Percentiles rank a stretch among this genome's conserved stretches.
phyloP scores from a whole-genome alignment of 352 stramenopile genomes.

The Achlya hypogyna region DNA sequence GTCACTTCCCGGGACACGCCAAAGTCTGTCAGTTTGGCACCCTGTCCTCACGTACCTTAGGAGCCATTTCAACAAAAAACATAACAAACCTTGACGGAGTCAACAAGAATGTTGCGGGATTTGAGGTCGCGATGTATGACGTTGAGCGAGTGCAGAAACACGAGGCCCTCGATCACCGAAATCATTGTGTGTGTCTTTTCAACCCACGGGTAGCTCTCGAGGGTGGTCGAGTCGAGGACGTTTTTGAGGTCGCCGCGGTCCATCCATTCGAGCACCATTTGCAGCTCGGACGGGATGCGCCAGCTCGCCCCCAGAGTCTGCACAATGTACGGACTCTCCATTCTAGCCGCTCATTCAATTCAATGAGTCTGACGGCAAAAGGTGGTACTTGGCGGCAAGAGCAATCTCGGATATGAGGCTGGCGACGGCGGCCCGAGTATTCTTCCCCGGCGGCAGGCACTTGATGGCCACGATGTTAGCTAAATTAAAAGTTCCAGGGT shows the following conservation, averaged over 20 bases:
- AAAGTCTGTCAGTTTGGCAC: conserved; percentile 5
- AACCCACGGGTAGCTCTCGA: neutral
- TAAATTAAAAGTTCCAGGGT: too few relatives aligned
- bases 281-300: too few relatives aligned
- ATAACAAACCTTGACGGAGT: neutral
- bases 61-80: neutral
- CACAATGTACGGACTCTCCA: neutral
- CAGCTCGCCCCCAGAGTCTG: too few relatives aligned
- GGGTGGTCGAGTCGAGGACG: neutral
- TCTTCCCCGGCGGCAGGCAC: neutral
- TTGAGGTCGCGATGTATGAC: conserved; percentile 42
- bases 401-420: conserved; percentile 1
- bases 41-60: neutral
- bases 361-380: neutral
- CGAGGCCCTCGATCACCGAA: neutral
- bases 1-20: neutral
- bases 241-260: conserved; percentile 13
- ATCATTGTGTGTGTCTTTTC: neutral
- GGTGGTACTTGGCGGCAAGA: neutral
- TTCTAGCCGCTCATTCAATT: neutral
- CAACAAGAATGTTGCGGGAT: conserved; percentile 32
- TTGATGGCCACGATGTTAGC: conserved; percentile 6
- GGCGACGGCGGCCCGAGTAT: neutral
- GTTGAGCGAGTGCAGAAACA: conserved; percentile 2
- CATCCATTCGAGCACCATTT: too few relatives aligned